A percentile compares a stretch with the other conserved stretches of the same genome.
Evolutionary conservation across 2,329 filamentous ascomycete genomes (phyloP).

Genomic region (Colletotrichum brevisporum): DNA sequence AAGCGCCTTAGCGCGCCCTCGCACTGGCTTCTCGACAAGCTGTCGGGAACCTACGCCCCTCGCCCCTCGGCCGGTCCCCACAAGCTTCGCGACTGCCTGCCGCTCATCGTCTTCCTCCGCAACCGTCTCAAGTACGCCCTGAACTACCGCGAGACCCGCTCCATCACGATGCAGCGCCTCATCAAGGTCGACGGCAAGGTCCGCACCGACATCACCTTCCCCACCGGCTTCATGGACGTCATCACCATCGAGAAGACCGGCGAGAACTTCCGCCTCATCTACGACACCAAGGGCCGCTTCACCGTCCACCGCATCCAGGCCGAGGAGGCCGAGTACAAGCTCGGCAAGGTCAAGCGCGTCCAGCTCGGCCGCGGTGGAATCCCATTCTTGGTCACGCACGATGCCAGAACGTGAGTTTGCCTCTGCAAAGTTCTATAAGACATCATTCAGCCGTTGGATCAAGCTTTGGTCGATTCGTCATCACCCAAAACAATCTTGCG

Average conservation of each 20-base stretch:
- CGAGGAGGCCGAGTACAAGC: constrained; percentile 99
- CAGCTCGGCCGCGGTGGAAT: constrained; percentile 99
- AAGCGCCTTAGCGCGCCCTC: constrained; percentile 99
- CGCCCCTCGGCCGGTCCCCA: constrained; percentile 88
- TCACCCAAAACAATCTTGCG: constrained; percentile 43
- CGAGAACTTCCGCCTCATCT: constrained; percentile 99
- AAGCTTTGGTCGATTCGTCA: constrained; percentile 86
- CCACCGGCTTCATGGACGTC: constrained; percentile 99
- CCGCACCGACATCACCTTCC: constrained; percentile 98
- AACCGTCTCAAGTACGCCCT: constrained; percentile 99
- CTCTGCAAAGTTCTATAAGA: constrained; percentile 72
- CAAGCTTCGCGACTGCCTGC: constrained; percentile 99
- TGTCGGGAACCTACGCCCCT: constrained; percentile 89
- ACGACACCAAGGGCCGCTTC: constrained; percentile 99
- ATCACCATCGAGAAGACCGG: constrained; percentile 99
- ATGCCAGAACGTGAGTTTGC: constrained; percentile 98
- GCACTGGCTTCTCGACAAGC: constrained; percentile 99
- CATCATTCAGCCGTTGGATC: constrained; percentile 99
- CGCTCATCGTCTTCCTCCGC: constrained; percentile 98
- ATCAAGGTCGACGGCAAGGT: constrained; percentile 99
- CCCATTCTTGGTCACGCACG: constrained; percentile 99
- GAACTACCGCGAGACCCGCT: constrained; percentile 97
- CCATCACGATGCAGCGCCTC: constrained; percentile 99
- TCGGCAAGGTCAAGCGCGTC: constrained; percentile 99
- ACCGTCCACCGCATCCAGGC: constrained; percentile 99